Evolutionary conservation across 164 flowering plant species (phyloP), one percentile per base, ranked within the genome.

Genomic region (Piper longum): DNA sequence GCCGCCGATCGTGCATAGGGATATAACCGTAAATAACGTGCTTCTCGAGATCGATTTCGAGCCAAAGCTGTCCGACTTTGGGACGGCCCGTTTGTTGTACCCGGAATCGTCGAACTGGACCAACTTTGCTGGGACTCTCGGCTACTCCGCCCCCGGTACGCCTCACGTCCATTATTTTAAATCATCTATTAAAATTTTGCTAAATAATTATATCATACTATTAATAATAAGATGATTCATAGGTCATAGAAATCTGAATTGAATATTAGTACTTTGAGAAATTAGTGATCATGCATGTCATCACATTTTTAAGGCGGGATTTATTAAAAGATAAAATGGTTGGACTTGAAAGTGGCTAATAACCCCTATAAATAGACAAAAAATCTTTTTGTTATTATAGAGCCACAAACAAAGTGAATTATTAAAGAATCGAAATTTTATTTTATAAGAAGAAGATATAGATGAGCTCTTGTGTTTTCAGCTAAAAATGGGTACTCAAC

Each of bases 1-100:
- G 56, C 85, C 83, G 1, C 69, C 87, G 4, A 75, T 86, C 64
- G 83, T 83, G 56, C 59, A 63, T 18, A 41, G 66, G 45, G 66
- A 63, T 26, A 63, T 63, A 41, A 52, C 66, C n/a, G 41, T 41
- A 40, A 54, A 54, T 16, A 63, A 63, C 41, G 57, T 54, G 18
- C 18, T 54, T 16, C 7, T 63, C 0, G 58, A 52, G 9, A 44
- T 45, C 4, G 66, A 63, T 39, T 54, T 63, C 12, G 66, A 63
- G n/a, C 58, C 66, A 40, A 40, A 54, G 43, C 17, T 63, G 43
- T 63, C 66, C 5, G 66, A 63, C 57, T 63, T 63, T 40, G 66
- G 66, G 43, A 63, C 66, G 41, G 57, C 59, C 12, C 54, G 66
- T 16, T 4, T 63, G 36, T 59, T 63, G 16, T 54, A 2, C 17